These are phyloP conservation scores for Fusarium aywerte DNA, from an alignment of 2,329 filamentous ascomycete species.

Conservation along the genomic window DNA sequence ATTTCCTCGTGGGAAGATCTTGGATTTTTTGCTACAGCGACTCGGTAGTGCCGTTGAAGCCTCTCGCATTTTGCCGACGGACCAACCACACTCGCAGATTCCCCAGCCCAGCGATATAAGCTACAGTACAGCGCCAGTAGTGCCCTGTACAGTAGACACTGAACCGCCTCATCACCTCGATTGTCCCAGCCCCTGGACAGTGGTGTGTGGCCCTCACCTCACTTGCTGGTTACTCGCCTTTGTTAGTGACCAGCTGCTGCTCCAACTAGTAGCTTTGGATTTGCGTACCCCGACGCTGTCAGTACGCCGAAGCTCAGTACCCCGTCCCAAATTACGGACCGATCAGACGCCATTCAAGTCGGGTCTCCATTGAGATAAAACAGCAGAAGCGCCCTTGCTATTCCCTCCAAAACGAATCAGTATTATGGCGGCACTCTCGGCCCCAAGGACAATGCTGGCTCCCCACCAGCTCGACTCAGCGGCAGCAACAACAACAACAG, in stretches of 20 bases:
- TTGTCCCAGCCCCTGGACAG: constrained; percentile 26
- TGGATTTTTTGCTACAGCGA: constrained; percentile 24
- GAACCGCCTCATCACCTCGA: constrained; percentile 30
- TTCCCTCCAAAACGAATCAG: constrained; percentile 11
- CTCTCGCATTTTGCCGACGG: constrained; percentile 26
- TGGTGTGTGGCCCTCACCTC: constrained; percentile 42
- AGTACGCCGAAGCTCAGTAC: constrained; percentile 44
- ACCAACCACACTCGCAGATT: constrained; percentile 38
- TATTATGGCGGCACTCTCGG: constrained; percentile 45
- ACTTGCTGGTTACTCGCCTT: constrained; percentile 41
- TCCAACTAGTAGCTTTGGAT: constrained; percentile 20
- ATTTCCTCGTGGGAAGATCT: constrained; percentile 18
- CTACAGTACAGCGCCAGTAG: constrained; percentile 7
- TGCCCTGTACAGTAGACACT: constrained; percentile 19
- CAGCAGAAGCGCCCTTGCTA: constrained; percentile 28
- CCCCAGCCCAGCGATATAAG: constrained; percentile 15
- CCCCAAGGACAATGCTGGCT: constrained; percentile 36
- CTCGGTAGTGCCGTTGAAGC: constrained; percentile 39
- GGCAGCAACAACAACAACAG: constrained; percentile 34
- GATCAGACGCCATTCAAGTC: constrained; percentile 25
- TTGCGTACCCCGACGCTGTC: constrained; percentile 37
- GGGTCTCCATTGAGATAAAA: constrained; percentile 28
- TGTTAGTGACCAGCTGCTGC: constrained; percentile 40
- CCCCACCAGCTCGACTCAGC: constrained; percentile 43
- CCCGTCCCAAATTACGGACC: constrained; percentile 10